Evolutionary conservation across 441 rosid species (phyloP).

Genomic region (Flueggea neowawraea): DNA sequence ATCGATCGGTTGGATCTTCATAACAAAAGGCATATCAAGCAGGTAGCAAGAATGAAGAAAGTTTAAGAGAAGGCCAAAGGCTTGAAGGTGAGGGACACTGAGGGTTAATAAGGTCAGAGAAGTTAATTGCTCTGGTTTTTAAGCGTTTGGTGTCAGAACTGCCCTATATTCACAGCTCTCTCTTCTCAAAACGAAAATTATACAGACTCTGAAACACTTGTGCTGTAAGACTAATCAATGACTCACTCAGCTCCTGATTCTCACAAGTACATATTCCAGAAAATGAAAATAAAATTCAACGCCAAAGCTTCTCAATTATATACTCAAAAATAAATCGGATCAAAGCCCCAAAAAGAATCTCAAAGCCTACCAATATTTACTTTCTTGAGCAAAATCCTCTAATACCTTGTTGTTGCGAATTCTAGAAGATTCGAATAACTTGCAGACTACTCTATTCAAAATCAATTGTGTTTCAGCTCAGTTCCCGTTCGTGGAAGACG

Average conservation of each 20-base stretch:
- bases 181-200: not conserved
- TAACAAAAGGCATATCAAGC: slow-evolving; percentile 35
- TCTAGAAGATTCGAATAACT: slow-evolving; percentile 38
- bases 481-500: slow-evolving; percentile 59
- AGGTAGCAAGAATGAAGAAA: not conserved
- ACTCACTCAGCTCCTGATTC: slow-evolving; percentile 9
- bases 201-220: slow-evolving; percentile 11
- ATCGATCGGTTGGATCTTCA: slow-evolving; percentile 94
- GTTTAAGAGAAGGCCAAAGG: not conserved
- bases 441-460: not conserved
- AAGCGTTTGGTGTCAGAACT: slow-evolving; percentile 4
- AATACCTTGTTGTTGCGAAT: slow-evolving; percentile 4
- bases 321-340: too few species aligned
- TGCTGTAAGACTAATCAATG: slow-evolving; percentile 8
- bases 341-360: not conserved
- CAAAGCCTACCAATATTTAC: slow-evolving; percentile 5
- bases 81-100: slow-evolving; percentile 13
- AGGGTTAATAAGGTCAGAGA: not conserved
- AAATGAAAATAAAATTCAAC: not conserved
- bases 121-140: not conserved
- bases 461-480: slow-evolving; percentile 22
- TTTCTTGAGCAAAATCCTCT: not conserved
- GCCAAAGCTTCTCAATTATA: too few species aligned
- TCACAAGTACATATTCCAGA: slow-evolving; percentile 10
- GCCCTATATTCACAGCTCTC: slow-evolving; percentile 13